Evolutionary conservation across 2,329 filamentous ascomycete species (phyloP), one percentile per base, ranked within the genome.

Genomic region (Bipolaris victoriae): DNA sequence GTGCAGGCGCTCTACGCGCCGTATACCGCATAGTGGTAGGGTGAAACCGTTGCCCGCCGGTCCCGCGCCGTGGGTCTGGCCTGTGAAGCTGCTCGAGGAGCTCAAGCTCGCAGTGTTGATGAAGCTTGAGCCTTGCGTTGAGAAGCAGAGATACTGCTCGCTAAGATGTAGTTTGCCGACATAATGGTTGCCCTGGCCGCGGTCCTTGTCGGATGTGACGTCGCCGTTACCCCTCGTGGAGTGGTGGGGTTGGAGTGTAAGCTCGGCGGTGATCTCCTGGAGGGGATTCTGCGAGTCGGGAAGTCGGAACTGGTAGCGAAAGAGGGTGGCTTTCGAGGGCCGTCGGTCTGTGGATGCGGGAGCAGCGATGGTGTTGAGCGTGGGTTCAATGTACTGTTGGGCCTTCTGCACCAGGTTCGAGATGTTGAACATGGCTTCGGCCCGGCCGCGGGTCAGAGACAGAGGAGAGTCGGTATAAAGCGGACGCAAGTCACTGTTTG

Each of bases 31-130:
- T 20, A 99, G 84, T 4, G 95, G 95, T 53, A 98, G 87, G 1
- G 91, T 97, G 77, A 99, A 98, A 58, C 95, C 95, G 81, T 97
- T 97, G 37, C 93, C 94, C 53, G 91, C 91, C 3, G 95, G 94
- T 0, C 95, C 95, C 20, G 91, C 91, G 57, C 95, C 92, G 73
- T 97, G 90, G 26, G 94, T 97, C 76, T 96, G 91, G 15, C 93
- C 95, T 3, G 92, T 96, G 78, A 96, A 98, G 56, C 87, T 86
- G 45, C 89, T 91, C 18, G 92, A 93, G 0, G 90, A 88, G 61
- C 87, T 88, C 18, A 90, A 87, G 75, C 88, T 96, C 15, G 94
- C 90, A 0, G 89, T 88, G 62, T 88, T 88, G 40, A 91, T 77
- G 77, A 97, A 97, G 79, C 92, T 96, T 9, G 92, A 90, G 15